Evolutionary conservation across 2,329 filamentous ascomycete species (phyloP).

Genomic region (Cryphonectria carpinicola): DNA sequence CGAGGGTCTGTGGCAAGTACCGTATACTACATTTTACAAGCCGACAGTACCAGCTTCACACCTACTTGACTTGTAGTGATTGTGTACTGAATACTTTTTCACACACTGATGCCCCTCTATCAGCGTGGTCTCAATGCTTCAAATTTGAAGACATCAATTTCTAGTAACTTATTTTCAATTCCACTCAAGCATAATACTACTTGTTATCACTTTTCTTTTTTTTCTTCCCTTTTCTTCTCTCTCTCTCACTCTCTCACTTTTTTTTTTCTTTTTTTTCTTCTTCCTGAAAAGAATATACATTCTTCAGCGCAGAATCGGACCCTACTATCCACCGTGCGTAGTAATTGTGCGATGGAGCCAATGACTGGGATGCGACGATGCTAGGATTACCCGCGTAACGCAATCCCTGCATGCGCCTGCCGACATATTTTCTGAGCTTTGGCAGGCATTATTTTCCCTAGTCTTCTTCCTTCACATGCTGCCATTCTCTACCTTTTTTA

Average conservation of each 20-base stretch:
- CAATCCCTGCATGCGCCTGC: not conserved
- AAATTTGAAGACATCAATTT: not conserved
- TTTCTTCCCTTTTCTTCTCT: too few relatives aligned
- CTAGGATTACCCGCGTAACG: not conserved
- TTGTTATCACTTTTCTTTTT: too few relatives aligned
- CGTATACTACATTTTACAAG: not conserved
- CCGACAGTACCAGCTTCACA: too few relatives aligned
- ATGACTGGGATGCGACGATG: not conserved
- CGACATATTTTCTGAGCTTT: constrained; percentile 3
- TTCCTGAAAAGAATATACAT: not conserved
- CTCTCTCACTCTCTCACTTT: not conserved
- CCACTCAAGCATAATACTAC: too few relatives aligned
- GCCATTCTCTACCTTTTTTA: not conserved
- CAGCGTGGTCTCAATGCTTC: too few relatives aligned
- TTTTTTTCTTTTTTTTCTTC: not conserved
- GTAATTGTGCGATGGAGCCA: not conserved
- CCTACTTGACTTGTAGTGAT: not conserved
- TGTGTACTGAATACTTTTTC: not conserved
- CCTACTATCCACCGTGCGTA: not conserved
- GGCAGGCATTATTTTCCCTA: not conserved
- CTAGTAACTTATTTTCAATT: too few relatives aligned
- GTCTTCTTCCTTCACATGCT: not conserved
- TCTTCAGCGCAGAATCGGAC: not conserved
- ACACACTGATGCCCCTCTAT: not conserved
- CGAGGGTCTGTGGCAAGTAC: not conserved